Conservation (phyloP, 805 yeast species). For the Candida fluviatilis region DNA sequence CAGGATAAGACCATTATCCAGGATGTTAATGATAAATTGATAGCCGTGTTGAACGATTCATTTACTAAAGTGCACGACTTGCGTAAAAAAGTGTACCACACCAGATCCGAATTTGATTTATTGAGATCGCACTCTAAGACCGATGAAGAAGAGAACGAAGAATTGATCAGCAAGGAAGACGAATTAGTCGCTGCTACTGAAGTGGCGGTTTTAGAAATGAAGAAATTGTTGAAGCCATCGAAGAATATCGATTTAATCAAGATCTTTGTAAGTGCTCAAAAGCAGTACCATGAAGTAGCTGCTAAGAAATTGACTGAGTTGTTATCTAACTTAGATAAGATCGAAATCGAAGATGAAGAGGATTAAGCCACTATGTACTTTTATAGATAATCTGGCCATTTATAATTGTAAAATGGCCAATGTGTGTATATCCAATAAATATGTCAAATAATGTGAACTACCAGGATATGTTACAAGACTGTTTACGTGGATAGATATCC, state of each 20-base stretch:
- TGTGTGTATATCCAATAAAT: too few relatives aligned
- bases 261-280: constrained; percentile 65
- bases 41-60: constrained; percentile 48
- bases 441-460: too few relatives aligned
- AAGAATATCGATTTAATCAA: constrained; percentile 61
- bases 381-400: too few relatives aligned
- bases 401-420: too few relatives aligned
- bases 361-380: too few relatives aligned
- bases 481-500: too few relatives aligned
- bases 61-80: constrained; percentile 58
- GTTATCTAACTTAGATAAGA: constrained; percentile 27
- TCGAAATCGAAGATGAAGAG: constrained; percentile 34
- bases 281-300: constrained; percentile 44
- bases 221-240: constrained; percentile 62
- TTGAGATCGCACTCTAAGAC: constrained; percentile 49
- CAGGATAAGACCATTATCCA: constrained; percentile 62
- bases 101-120: constrained; percentile 68
- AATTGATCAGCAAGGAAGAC: constrained; percentile 61
- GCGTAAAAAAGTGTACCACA: constrained; percentile 65
- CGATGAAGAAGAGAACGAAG: constrained; percentile 48
- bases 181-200: constrained; percentile 77
- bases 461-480: too few relatives aligned
- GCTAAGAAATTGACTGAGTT: constrained; percentile 31
- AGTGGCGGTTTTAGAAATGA: constrained; percentile 75
- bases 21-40: constrained; percentile 56